phyloP scores from a whole-genome alignment of 768 basidiomycete species.

The Tulasnella sp. region DNA sequence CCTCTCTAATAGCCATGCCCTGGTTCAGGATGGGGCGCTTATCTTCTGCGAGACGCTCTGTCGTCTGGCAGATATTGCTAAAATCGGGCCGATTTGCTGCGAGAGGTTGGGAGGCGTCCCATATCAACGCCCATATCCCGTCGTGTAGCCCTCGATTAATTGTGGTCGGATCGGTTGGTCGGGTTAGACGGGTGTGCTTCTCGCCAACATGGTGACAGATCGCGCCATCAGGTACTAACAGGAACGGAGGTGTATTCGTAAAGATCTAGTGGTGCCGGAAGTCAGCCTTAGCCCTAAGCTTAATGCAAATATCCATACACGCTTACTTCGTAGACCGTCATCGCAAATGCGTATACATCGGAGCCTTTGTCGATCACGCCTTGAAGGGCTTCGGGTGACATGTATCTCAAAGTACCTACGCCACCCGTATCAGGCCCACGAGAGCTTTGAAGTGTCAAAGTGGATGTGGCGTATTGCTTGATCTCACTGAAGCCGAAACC shows the following conservation, averaged over 20 bases:
- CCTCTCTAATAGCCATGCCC: neutral
- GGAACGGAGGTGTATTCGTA: neutral
- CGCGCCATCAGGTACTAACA: neutral
- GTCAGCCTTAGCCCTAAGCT: too few species aligned
- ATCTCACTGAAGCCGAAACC: neutral
- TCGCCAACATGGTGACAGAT: neutral
- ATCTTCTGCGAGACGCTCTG: neutral
- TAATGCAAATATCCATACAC: neutral
- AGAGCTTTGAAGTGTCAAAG: too few species aligned
- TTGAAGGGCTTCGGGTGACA: neutral
- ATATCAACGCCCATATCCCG: neutral
- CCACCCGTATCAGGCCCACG: too few species aligned
- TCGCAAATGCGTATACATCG: neutral
- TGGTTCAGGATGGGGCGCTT: neutral
- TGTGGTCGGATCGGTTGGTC: neutral
- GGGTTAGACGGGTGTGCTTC: neutral
- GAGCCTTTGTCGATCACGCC: neutral
- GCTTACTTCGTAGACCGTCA: neutral
- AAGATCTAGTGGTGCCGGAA: neutral
- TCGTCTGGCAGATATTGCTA: neutral
- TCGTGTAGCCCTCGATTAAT: neutral
- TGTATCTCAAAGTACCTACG: neutral
- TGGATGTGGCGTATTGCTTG: neutral
- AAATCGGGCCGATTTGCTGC: neutral
- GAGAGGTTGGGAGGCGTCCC: neutral